Conservation (phyloP, 2,329 filamentous ascomycete species). For the Sclerotinia spermophila region DNA sequence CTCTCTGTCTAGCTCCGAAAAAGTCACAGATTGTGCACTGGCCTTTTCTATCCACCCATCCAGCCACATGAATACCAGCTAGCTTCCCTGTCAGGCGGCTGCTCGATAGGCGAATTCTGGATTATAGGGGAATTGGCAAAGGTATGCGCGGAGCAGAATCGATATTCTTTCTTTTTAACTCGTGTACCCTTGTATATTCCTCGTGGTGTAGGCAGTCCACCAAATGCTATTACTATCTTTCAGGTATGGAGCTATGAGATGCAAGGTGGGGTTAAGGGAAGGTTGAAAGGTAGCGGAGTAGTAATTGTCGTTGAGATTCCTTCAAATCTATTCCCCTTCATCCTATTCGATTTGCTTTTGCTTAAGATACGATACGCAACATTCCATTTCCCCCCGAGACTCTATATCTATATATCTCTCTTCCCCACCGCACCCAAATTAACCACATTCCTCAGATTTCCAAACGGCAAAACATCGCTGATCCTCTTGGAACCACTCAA, state of each 20-base stretch:
- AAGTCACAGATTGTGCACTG: background rate
- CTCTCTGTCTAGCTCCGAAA: background rate
- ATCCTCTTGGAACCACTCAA: constrained; percentile 77
- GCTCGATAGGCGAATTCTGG: constrained; percentile 34
- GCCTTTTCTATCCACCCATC: background rate
- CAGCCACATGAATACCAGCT: background rate
- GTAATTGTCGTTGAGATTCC: background rate
- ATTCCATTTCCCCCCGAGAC: background rate
- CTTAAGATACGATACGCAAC: no score
- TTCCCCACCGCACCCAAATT: constrained; percentile 38
- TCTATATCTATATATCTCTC: background rate
- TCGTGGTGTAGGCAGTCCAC: constrained; percentile 29
- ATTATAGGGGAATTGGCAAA: constrained; percentile 34
- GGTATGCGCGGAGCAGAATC: constrained; percentile 49
- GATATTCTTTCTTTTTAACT: constrained; percentile 61
- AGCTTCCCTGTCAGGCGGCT: constrained; percentile 28
- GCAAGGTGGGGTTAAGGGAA: no score
- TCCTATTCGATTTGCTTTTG: no score
- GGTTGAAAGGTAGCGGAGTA: background rate
- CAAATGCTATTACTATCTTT: constrained; percentile 31
- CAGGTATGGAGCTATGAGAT: background rate
- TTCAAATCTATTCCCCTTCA: background rate
- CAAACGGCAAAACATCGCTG: constrained; percentile 83
- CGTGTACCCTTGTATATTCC: constrained; percentile 52
- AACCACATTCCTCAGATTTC: constrained; percentile 69